These are phyloP conservation scores for Mariannaea elegans DNA, from an alignment of 2,329 filamentous ascomycete genomes.

Conservation along the genomic window DNA sequence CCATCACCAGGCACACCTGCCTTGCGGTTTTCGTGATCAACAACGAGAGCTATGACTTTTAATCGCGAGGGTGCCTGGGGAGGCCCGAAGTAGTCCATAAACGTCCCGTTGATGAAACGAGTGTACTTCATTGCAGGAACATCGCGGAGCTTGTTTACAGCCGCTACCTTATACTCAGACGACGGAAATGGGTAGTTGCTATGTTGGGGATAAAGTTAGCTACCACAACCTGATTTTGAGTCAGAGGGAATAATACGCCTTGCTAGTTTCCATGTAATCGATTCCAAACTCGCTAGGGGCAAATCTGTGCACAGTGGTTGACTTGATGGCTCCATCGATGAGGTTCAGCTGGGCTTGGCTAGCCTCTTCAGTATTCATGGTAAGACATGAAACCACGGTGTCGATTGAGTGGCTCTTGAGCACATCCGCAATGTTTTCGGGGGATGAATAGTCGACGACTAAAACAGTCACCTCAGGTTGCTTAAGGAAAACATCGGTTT, in stretches of 20 bases:
- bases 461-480: neutral
- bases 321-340: neutral
- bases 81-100: neutral
- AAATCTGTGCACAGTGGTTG: neutral
- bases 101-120: neutral
- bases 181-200: too few relatives aligned
- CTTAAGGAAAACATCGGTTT: neutral
- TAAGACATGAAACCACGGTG: neutral
- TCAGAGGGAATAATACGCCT: too few relatives aligned
- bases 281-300: neutral
- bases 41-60: neutral
- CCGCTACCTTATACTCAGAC: too few relatives aligned
- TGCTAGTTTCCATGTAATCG: neutral
- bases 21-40: neutral
- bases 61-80: neutral
- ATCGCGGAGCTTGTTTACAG: too few relatives aligned
- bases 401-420: neutral
- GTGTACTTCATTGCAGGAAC: too few relatives aligned
- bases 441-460: neutral
- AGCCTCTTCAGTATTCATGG: neutral
- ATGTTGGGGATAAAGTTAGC: too few relatives aligned
- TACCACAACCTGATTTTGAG: too few relatives aligned
- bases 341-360: neutral
- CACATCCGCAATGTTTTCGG: neutral
- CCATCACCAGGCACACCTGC: neutral